Evolutionary conservation across 2,329 filamentous ascomycete genomes (phyloP).

Genomic region (Penicillium hordei): DNA sequence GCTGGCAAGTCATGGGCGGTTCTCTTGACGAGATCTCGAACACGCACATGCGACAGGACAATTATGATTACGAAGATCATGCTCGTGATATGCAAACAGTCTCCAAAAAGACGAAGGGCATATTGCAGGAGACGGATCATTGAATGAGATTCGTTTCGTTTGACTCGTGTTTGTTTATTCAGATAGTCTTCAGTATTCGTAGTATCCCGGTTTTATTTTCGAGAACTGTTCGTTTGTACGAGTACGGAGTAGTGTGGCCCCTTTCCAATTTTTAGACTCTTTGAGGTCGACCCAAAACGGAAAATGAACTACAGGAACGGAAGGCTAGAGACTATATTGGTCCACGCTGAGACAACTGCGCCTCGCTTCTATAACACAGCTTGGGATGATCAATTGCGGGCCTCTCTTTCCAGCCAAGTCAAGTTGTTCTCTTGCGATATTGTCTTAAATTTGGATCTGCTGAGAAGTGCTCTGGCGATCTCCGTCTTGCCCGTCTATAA

Average conservation of each 20-base stretch:
- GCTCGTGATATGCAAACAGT: background rate
- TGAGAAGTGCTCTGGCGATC: background rate
- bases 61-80: conserved; percentile 6
- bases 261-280: background rate
- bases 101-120: background rate
- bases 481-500: background rate
- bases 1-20: conserved; percentile 1
- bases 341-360: conserved; percentile 7
- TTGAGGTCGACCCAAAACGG: background rate
- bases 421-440: too few relatives aligned
- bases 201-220: background rate
- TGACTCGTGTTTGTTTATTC: background rate
- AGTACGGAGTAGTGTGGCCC: background rate
- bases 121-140: background rate
- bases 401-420: background rate
- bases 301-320: background rate
- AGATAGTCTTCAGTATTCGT: background rate
- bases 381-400: background rate
- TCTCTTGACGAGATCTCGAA: conserved; percentile 11
- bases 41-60: conserved; percentile 3
- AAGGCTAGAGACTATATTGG: conserved; percentile 1
- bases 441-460: background rate
- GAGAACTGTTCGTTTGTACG: background rate
- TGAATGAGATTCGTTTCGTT: conserved; percentile 2
- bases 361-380: background rate